Percentiles rank a stretch among this genome's conserved stretches.
phyloP scores from a whole-genome alignment of 192 early-diverging fungal species.

The Gamsiella multidivaricata region DNA sequence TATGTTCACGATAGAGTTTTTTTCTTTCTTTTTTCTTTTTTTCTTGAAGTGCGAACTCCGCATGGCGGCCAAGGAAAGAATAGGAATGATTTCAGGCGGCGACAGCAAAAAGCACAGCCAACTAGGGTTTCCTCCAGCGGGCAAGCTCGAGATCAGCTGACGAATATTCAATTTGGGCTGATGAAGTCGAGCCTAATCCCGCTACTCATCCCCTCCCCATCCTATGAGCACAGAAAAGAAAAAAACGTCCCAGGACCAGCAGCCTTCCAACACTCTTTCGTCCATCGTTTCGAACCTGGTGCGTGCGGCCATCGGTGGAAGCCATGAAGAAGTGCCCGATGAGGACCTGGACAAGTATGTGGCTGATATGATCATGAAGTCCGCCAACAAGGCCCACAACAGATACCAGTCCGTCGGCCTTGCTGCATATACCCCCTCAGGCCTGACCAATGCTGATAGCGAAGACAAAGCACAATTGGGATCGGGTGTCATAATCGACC shows the following conservation, averaged over 20 bases:
- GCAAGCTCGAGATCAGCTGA: too few species aligned
- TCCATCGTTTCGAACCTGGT: constrained; percentile 55
- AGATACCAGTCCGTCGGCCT: constrained; percentile 55
- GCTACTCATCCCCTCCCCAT: not conserved
- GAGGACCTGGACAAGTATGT: constrained; percentile 69
- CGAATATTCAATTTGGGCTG: too few species aligned
- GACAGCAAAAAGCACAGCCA: not conserved
- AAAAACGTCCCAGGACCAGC: not conserved
- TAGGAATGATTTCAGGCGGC: constrained; percentile 22
- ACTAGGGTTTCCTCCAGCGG: not conserved
- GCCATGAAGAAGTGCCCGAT: constrained; percentile 42
- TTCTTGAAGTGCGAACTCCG: too few species aligned
- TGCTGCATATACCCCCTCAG: constrained; percentile 44
- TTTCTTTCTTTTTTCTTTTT: too few species aligned
- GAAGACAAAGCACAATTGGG: constrained; percentile 25
- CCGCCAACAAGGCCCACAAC: constrained; percentile 53
- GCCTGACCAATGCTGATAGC: constrained; percentile 1
- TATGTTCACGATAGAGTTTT: too few species aligned
- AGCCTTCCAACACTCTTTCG: constrained; percentile 9
- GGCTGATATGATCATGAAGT: constrained; percentile 62
- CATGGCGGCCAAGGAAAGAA: constrained; percentile 9
- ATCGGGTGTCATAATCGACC: constrained; percentile 20
- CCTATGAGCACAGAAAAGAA: not conserved
- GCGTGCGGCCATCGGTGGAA: constrained; percentile 60
- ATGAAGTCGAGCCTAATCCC: too few species aligned